These are phyloP conservation scores for Tuber indicum DNA, from an alignment of 495 filamentous ascomycete species.

Conservation along the genomic window DNA sequence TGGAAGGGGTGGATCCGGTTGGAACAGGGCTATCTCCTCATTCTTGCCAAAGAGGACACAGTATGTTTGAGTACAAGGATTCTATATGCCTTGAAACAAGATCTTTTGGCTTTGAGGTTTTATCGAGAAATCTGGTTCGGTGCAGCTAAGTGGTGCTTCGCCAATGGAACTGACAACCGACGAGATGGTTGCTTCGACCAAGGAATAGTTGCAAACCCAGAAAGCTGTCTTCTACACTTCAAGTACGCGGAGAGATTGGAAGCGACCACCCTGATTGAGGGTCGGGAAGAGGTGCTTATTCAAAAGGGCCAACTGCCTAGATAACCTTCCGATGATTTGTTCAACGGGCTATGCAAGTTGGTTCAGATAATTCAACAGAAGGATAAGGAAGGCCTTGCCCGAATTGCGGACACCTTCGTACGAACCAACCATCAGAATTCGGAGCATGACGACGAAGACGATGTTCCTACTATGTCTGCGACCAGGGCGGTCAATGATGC, in stretches of 20 bases:
- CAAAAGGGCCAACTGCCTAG: constrained; percentile 66
- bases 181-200: constrained; percentile 62
- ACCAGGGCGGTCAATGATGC: constrained; percentile 53
- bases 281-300: constrained; percentile 60
- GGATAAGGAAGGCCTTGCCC: constrained; percentile 62
- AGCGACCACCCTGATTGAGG: constrained; percentile 58
- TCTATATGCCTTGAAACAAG: constrained; percentile 86
- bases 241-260: no score
- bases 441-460: constrained; percentile 60
- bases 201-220: constrained; percentile 82
- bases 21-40: constrained; percentile 87
- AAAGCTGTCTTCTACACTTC: constrained; percentile 82
- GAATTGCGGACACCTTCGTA: constrained; percentile 60
- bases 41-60: constrained; percentile 70
- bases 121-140: constrained; percentile 95
- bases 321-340: constrained; percentile 72
- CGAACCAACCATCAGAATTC: constrained; percentile 43
- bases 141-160: constrained; percentile 85
- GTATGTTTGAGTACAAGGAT: constrained; percentile 67
- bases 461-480: constrained; percentile 52
- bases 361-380: constrained; percentile 65
- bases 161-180: constrained; percentile 61
- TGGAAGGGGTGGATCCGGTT: constrained; percentile 92
- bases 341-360: constrained; percentile 76
- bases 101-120: constrained; percentile 85